Percentiles rank a stretch among this genome's conserved stretches.
Evolutionary conservation across 257 asterid species (phyloP).

Genomic region (Solanum lycopersicoides): DNA sequence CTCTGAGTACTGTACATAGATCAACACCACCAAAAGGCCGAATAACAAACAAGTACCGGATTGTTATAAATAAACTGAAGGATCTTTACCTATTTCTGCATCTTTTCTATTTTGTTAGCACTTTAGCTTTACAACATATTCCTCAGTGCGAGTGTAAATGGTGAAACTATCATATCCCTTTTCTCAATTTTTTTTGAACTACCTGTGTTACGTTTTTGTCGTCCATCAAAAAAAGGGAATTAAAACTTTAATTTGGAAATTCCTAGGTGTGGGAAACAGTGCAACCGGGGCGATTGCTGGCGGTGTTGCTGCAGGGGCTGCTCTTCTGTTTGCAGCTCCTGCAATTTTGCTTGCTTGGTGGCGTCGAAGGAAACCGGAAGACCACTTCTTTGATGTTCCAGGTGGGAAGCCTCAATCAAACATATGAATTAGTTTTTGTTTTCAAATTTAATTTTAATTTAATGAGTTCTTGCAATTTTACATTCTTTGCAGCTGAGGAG

Average conservation of each 20-base stretch:
- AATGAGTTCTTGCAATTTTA: background rate
- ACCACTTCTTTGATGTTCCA: conserved; percentile 88
- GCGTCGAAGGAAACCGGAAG: conserved; percentile 70
- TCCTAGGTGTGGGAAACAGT: conserved; percentile 50
- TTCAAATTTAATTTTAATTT: background rate
- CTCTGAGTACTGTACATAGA: background rate
- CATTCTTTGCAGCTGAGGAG: conserved; percentile 67
- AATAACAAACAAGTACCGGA: background rate
- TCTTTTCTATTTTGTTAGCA: background rate
- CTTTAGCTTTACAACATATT: background rate
- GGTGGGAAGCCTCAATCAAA: conserved; percentile 39
- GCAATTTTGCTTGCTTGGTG: conserved; percentile 68
- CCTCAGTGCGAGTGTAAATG: background rate
- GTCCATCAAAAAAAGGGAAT: background rate
- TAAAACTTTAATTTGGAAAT: background rate
- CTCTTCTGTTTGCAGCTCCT: conserved; percentile 82
- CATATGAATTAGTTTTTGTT: background rate
- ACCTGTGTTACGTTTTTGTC: background rate
- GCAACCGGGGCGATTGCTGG: conserved; percentile 86
- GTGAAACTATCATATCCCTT: background rate
- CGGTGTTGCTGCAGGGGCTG: conserved; percentile 89
- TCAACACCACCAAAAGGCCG: background rate
- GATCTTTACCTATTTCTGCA: background rate
- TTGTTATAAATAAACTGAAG: background rate
- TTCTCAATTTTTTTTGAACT: background rate